Conservation (phyloP, 352 stramenopile species). For the Phytophthora tentaculata region DNA sequence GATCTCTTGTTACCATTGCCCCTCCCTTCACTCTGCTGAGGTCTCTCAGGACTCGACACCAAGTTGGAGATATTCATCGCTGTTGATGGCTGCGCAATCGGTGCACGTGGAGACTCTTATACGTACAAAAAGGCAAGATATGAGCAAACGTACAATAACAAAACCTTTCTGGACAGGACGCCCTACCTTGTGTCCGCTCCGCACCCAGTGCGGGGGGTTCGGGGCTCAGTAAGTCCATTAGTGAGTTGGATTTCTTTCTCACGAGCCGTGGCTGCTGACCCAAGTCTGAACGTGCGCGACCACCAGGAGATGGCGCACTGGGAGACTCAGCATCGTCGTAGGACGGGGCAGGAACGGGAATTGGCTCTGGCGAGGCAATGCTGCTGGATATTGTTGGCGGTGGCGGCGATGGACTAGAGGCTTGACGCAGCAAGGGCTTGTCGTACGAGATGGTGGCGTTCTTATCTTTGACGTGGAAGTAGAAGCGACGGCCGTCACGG, state of each 20-base stretch:
- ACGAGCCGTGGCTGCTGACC: constrained; percentile 30
- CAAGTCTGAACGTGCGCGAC: constrained; percentile 5
- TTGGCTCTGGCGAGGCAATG: constrained; percentile 38
- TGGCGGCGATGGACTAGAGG: constrained; percentile 2
- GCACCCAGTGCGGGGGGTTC: constrained; percentile 45
- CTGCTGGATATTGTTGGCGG: not conserved
- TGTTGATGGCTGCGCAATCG: constrained; percentile 7
- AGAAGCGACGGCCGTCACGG: constrained; percentile 56
- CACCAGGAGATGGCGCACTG: constrained; percentile 6
- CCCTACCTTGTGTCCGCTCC: constrained; percentile 41
- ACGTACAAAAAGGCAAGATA: constrained; percentile 3
- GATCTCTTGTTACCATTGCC: constrained; percentile 45
- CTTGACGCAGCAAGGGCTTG: constrained; percentile 55
- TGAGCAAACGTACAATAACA: not conserved
- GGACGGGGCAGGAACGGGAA: constrained; percentile 53
- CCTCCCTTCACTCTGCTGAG: constrained; percentile 8
- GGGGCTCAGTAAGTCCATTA: constrained; percentile 78
- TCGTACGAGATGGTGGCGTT: constrained; percentile 73
- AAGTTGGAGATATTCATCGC: constrained; percentile 72
- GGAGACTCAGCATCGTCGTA: constrained; percentile 37
- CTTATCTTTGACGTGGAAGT: constrained; percentile 85
- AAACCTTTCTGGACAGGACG: not conserved
- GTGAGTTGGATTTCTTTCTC: constrained; percentile 79
- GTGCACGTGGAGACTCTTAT: constrained; percentile 29
- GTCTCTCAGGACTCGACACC: constrained; percentile 40